A percentile compares a stretch with the other conserved stretches of the same genome.
These are phyloP conservation scores for Cichorium intybus DNA, from an alignment of 140 eudicot species.

Conservation along the genomic window DNA sequence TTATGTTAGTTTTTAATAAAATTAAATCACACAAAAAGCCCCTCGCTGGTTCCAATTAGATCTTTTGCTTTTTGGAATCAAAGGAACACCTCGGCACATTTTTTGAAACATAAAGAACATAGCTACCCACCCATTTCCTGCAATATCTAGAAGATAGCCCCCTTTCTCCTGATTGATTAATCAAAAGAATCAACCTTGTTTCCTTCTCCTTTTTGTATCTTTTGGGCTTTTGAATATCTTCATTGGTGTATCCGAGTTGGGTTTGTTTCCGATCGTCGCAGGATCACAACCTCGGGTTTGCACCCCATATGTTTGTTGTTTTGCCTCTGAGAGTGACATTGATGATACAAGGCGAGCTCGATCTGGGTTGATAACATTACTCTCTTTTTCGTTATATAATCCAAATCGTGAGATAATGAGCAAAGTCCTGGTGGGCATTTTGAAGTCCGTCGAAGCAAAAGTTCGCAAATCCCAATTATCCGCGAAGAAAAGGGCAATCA, in stretches of 20 bases:
- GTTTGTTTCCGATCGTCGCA: background rate
- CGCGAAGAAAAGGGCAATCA: constrained; percentile 59
- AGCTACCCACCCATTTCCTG: constrained; percentile 8
- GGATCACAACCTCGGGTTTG: background rate
- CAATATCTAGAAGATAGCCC: background rate
- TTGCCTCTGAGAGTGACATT: constrained; percentile 24
- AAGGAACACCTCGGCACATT: constrained; percentile 2
- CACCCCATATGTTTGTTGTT: constrained; percentile 30
- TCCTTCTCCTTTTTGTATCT: constrained; percentile 12
- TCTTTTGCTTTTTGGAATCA: constrained; percentile 26
- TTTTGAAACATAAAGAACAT: background rate
- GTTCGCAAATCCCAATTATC: constrained; percentile 47
- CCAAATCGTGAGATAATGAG: constrained; percentile 45
- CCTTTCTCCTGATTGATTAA: constrained; percentile 2
- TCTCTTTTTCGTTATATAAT: background rate
- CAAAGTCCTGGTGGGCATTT: constrained; percentile 61
- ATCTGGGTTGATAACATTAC: constrained; percentile 34
- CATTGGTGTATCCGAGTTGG: constrained; percentile 1
- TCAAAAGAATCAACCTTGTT: constrained; percentile 1
- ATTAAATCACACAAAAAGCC: constrained; percentile 17
- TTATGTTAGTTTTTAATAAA: constrained; percentile 2
- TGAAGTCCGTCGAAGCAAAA: constrained; percentile 56
- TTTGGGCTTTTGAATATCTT: background rate
- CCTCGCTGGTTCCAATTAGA: constrained; percentile 21
- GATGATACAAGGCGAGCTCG: constrained; percentile 38